phyloP scores from a whole-genome alignment of 768 basidiomycete species.

The Macrolepiota albuminosa region DNA sequence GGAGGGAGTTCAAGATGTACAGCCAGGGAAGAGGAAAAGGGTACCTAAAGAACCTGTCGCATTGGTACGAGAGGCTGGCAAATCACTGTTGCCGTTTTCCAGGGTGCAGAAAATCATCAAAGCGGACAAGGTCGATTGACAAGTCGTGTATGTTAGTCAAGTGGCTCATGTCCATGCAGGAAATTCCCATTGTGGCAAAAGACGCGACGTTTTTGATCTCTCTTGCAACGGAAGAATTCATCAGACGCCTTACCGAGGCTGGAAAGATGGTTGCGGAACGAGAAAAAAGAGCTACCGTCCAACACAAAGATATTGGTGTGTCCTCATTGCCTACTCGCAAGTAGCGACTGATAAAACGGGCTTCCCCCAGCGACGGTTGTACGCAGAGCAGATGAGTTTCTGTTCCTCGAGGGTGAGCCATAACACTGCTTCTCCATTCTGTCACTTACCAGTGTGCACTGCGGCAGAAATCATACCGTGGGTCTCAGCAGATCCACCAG shows the following conservation, averaged over 20 bases:
- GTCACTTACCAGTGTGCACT: not conserved
- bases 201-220: conserved; percentile 80
- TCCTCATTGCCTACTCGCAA: conserved; percentile 5
- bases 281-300: conserved; percentile 71
- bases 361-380: conserved; percentile 48
- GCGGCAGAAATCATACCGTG: conserved; percentile 55
- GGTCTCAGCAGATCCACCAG: conserved; percentile 37
- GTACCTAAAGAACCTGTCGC: conserved; percentile 21
- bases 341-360: not conserved
- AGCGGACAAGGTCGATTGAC: conserved; percentile 64
- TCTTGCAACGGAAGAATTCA: conserved; percentile 85
- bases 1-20: conserved; percentile 3
- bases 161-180: conserved; percentile 35
- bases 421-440: not conserved
- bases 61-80: conserved; percentile 44
- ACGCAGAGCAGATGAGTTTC: conserved; percentile 66
- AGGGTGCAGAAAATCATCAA: conserved; percentile 83
- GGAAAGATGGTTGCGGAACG: conserved; percentile 64
- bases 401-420: conserved; percentile 68
- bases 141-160: not conserved
- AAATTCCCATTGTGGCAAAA: conserved; percentile 68
- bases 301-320: conserved; percentile 76
- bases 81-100: conserved; percentile 68
- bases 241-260: conserved; percentile 67
- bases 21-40: conserved; percentile 22